Evolutionary conservation across 495 filamentous ascomycete genomes (phyloP).

Genomic region (Penicillium maclennaniae): DNA sequence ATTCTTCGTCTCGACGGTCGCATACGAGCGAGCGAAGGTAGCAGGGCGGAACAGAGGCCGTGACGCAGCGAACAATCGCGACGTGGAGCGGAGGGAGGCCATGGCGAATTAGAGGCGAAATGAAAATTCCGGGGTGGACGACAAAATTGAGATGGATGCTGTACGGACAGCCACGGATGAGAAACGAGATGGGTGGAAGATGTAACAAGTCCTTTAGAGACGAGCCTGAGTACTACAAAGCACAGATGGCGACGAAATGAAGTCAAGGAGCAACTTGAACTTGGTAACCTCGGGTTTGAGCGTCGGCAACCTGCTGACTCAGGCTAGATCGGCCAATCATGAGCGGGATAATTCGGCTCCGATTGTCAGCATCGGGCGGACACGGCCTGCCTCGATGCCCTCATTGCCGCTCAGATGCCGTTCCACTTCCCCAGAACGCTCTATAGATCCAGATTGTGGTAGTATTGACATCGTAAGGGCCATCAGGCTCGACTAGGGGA

Average conservation of each 20-base stretch:
- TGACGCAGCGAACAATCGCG: conserved; percentile 60
- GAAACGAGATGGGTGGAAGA: conserved; percentile 18
- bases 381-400: conserved; percentile 28
- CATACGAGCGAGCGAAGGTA: conserved; percentile 46
- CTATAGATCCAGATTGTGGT: not conserved
- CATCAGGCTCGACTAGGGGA: not conserved
- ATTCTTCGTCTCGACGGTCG: conserved; percentile 45
- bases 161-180: not conserved
- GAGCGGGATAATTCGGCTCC: conserved; percentile 19
- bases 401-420: conserved; percentile 8
- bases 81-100: conserved; percentile 73
- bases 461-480: not conserved
- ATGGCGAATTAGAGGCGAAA: conserved; percentile 44
- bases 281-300: conserved; percentile 45
- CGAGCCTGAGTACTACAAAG: conserved; percentile 12
- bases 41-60: conserved; percentile 49
- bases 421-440: not conserved
- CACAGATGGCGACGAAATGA: conserved; percentile 28
- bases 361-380: conserved; percentile 46
- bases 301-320: conserved; percentile 36
- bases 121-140: conserved; percentile 3
- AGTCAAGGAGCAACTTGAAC: conserved; percentile 29
- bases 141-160: not conserved
- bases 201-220: conserved; percentile 5
- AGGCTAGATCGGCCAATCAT: conserved; percentile 36